Evolutionary conservation across 169 alveolate genomes (phyloP), one percentile per base, ranked within the genome.

Genomic region (Plasmodium yoelii): DNA sequence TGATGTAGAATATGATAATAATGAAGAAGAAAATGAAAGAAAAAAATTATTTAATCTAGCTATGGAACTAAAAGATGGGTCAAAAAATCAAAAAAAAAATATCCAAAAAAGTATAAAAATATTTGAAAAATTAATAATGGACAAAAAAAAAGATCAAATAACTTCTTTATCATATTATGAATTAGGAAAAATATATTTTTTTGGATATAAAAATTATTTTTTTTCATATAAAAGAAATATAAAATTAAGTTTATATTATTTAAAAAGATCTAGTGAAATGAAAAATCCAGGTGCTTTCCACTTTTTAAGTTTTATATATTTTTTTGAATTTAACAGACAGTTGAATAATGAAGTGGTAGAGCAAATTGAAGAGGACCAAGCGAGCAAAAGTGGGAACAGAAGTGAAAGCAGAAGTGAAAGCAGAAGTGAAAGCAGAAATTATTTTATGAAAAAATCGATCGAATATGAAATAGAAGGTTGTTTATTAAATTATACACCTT

Each of bases 261-360:
- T 86, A 42, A 47, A 60, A 7, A 86, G 39, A 26, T 51, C 91
- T n/a, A 55, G 69, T 19, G 51, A 53, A 19, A 56, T 86, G 91
- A 70, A 64, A 51, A 86, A 86, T 22, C 69, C 91, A 5, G 91
- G 57, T 0, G 91, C 91, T 26, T 53, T 86, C 15, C 91, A 86
- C 53, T 86, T 86, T 65, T 60, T 86, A 28, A 63, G 71, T 56
- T 86, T 86, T 63, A 59, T 86, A 26, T 86, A 86, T 57, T 86
- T 86, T 70, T 86, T 19, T 44, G 87, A 86, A 10, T 86, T 86
- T 39, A 15, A 51, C 56, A 86, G 49, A 19, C 47, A 13, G 10
- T 5, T 6, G 51, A 24, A 42, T 22, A 68, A 28, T 18, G 44
- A 9, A 13, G 28, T 12, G 6, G 55, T n/a, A n/a, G 13, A 7